Conservation (phyloP, 2,329 filamentous ascomycete species). For the Aspergillus awamori region DNA sequence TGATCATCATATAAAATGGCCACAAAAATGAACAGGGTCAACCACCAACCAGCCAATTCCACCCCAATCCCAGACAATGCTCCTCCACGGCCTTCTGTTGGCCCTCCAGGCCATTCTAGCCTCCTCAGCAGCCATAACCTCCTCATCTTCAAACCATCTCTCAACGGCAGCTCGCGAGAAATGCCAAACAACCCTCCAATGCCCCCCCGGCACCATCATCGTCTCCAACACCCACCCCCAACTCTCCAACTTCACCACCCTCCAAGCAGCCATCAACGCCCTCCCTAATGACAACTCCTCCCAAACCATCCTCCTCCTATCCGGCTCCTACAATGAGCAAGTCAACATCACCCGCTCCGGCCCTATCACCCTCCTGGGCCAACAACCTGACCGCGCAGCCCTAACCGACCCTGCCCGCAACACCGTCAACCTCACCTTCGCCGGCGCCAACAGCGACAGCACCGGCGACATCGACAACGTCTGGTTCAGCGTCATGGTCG, state of each 20-base stretch:
- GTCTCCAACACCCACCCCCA: slow-evolving; percentile 28
- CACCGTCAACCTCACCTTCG: slow-evolving; percentile 61
- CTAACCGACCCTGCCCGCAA: slow-evolving; percentile 53
- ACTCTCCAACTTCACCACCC: slow-evolving; percentile 36
- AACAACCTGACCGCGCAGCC: slow-evolving; percentile 42
- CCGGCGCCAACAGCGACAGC: slow-evolving; percentile 56
- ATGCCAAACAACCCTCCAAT: slow-evolving; percentile 32
- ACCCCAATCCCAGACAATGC: background rate
- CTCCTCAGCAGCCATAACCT: slow-evolving; percentile 11
- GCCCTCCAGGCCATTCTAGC: slow-evolving; percentile 10
- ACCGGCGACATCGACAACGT: slow-evolving; percentile 58
- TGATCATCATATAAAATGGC: slow-evolving; percentile 1
- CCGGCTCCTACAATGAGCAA: slow-evolving; percentile 65
- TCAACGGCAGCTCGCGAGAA: slow-evolving; percentile 20
- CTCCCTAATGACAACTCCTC: slow-evolving; percentile 50
- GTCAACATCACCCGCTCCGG: slow-evolving; percentile 66
- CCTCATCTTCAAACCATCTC: background rate
- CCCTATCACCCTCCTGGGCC: slow-evolving; percentile 64
- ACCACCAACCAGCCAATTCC: background rate
- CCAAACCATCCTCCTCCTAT: slow-evolving; percentile 61
- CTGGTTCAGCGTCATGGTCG: slow-evolving; percentile 63
- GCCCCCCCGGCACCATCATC: slow-evolving; percentile 32
- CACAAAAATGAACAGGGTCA: background rate
- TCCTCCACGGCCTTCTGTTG: background rate
- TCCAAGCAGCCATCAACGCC: slow-evolving; percentile 54